Conservation (phyloP, 2,329 filamentous ascomycete genomes). For the Fusarium pininemorale region DNA sequence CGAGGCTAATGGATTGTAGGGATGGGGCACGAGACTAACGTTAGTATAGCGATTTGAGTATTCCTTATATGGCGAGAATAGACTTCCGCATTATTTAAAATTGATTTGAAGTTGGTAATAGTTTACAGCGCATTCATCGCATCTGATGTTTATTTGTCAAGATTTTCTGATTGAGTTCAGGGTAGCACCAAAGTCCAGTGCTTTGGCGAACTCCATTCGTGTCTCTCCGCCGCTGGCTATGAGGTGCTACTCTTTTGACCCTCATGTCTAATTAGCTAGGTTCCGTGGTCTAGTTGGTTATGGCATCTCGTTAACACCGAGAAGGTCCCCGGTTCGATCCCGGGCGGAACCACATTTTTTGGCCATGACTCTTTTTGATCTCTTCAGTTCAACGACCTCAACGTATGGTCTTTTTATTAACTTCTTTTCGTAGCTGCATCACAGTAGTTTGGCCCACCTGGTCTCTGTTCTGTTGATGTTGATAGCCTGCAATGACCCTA, state of each 20-base stretch:
- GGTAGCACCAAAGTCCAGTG: background rate
- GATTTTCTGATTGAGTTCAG: background rate
- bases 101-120: background rate
- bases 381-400: too few species aligned
- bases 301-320: constrained; percentile 47
- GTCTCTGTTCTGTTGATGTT: too few species aligned
- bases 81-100: background rate
- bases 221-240: rapidly evolving
- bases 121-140: background rate
- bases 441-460: too few species aligned
- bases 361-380: too few species aligned
- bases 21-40: background rate
- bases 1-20: constrained; percentile 30
- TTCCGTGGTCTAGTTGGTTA: constrained; percentile 47
- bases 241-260: rapidly evolving
- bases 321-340: constrained; percentile 47
- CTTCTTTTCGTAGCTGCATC: too few species aligned
- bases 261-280: background rate
- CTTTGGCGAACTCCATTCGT: background rate
- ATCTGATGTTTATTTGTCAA: too few species aligned
- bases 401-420: too few species aligned
- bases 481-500: too few species aligned
- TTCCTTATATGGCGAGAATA: constrained; percentile 12
- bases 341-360: constrained; percentile 44
- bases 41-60: constrained; percentile 18